phyloP scores from a whole-genome alignment of 2,329 filamentous ascomycete species.

The Trichoderma lentiforme region DNA sequence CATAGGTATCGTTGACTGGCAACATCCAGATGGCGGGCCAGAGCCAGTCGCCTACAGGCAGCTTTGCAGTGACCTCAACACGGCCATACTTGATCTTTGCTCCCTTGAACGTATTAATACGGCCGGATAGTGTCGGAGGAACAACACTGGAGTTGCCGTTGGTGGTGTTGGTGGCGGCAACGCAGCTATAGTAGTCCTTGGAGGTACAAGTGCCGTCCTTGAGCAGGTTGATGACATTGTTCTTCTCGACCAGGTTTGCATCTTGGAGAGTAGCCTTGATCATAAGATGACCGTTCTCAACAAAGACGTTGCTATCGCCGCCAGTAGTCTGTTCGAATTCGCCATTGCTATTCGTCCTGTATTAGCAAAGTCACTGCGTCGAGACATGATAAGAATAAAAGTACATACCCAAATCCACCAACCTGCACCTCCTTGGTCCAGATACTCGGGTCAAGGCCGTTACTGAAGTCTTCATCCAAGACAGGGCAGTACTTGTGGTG shows the following conservation, averaged over 20 bases:
- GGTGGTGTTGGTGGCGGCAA: constrained; percentile 70
- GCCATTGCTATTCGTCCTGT: constrained; percentile 57
- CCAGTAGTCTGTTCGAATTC: constrained; percentile 76
- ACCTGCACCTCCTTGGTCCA: constrained; percentile 76
- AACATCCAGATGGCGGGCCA: constrained; percentile 95
- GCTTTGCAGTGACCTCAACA: constrained; percentile 73
- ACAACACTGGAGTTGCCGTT: constrained; percentile 68
- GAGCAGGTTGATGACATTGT: constrained; percentile 67
- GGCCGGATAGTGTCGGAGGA: constrained; percentile 72
- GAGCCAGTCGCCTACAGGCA: constrained; percentile 78
- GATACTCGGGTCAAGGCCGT: constrained; percentile 54
- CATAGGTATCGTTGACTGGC: constrained; percentile 69
- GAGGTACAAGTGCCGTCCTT: constrained; percentile 67
- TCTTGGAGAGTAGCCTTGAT: constrained; percentile 80
- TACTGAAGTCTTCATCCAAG: constrained; percentile 62
- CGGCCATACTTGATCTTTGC: constrained; percentile 75
- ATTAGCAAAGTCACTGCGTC: not conserved
- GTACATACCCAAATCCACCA: constrained; percentile 69
- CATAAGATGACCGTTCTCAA: constrained; percentile 65
- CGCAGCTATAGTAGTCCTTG: constrained; percentile 52
- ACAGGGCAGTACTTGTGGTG: constrained; percentile 71
- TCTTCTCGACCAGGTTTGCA: constrained; percentile 57
- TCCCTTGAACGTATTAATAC: constrained; percentile 70
- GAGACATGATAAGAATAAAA: too few relatives aligned
- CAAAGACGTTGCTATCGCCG: constrained; percentile 69